A percentile compares a stretch with the other conserved stretches of the same genome.
These are phyloP conservation scores for Diutina neorugosa DNA, from an alignment of 1,139 yeast genomes.

Conservation along the genomic window DNA sequence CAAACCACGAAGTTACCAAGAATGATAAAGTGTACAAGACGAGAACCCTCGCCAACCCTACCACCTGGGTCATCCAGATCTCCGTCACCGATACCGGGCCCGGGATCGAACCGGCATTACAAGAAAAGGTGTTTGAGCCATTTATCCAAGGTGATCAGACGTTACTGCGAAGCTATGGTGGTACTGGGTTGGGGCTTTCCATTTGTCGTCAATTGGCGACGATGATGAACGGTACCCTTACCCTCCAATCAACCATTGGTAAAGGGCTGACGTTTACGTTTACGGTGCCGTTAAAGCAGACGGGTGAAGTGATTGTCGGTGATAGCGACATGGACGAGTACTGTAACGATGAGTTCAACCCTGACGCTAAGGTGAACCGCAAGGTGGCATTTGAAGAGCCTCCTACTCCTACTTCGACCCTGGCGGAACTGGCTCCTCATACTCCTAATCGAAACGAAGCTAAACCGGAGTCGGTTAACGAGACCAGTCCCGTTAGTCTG, in stretches of 20 bases:
- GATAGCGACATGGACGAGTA: conserved; percentile 27
- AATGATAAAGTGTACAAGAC: conserved; percentile 23
- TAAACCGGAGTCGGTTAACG: neutral
- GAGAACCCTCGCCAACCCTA: conserved; percentile 26
- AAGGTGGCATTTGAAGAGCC: conserved; percentile 22
- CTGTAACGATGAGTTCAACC: conserved; percentile 28
- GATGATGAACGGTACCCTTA: conserved; percentile 79
- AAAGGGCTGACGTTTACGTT: conserved; percentile 74
- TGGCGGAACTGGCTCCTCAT: neutral
- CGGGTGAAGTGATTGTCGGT: conserved; percentile 42
- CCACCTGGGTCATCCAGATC: conserved; percentile 54
- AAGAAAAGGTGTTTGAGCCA: conserved; percentile 84
- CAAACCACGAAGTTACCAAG: conserved; percentile 10
- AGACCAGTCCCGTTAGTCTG: neutral
- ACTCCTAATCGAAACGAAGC: neutral
- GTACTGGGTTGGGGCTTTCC: conserved; percentile 90
- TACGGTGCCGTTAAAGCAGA: conserved; percentile 66
- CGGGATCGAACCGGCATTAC: conserved; percentile 72
- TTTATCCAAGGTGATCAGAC: conserved; percentile 97
- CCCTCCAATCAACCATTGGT: conserved; percentile 55
- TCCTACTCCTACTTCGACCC: neutral
- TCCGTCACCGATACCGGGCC: conserved; percentile 87
- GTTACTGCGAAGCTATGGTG: conserved; percentile 81
- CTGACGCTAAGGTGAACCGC: conserved; percentile 19
- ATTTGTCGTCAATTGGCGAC: conserved; percentile 85